Base-by-base conservation (phyloP, 2,329 filamentous ascomycete species). In the Colletotrichum musicola region DNA sequence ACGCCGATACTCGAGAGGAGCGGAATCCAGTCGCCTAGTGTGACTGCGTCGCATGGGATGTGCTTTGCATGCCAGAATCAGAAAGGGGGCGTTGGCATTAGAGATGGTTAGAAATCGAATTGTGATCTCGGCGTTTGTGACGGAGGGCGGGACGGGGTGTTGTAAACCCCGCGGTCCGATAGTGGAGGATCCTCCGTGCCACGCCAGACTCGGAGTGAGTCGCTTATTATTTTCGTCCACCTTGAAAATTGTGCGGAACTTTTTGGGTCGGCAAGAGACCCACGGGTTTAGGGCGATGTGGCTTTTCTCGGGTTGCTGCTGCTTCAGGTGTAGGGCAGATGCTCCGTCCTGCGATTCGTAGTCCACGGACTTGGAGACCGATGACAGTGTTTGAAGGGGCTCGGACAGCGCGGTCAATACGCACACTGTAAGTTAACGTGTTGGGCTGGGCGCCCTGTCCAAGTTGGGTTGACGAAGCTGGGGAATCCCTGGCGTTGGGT, bases 91-190 rank as follows among this genome's bases (percentile, higher is more conserved):
- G 7, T 22, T 30, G 1, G 9, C 4, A 30, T 10, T 46, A 35
- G 6, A 42, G 22, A 27, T 65, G 62, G 49, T 68, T 64, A 22
- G 61, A 55, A 68, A 68, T 68, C 60, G 54, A 68, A 64, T 42
- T 54, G n/a, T 65, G 42, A 64, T 60, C 30, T 64, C 65, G 61
- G 65, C 61, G 54, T 68, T 68, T 59, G 59, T 56, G 54, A 49
- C 65, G 54, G 65, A 68, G 65, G 60, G 64, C 64, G 64, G 61
- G 40, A 47, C 65, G 65, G 65, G 55, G 44, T 58, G 27, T 64
- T 64, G 65, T 50, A 68, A 68, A 68, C 65, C 49, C 65, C 65
- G 65, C 25, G 54, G 54, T 44, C 54, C 61, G 65, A 65, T 20
- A 25, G 30, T 55, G 61, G 30, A 35, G 42, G 55, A 18, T 12